A percentile compares a stretch with the other conserved stretches of the same genome.
These are phyloP conservation scores for Paecilomyces sp. DNA, from an alignment of 2,329 filamentous ascomycete genomes.

Conservation along the genomic window DNA sequence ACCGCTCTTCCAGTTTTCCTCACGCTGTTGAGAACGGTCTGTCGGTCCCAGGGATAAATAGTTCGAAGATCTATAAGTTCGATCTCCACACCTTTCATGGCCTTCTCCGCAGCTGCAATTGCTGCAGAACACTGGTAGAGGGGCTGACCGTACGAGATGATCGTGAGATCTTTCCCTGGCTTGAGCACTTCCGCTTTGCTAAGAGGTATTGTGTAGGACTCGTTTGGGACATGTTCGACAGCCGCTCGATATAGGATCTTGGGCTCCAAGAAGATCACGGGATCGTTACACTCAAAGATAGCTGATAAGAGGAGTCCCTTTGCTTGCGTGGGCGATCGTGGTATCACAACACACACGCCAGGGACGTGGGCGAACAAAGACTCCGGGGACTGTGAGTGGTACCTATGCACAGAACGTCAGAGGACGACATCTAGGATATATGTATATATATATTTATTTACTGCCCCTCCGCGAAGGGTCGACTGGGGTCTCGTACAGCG, in stretches of 20 bases:
- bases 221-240: slow-evolving; percentile 81
- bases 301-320: slow-evolving; percentile 76
- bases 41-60: slow-evolving; percentile 85
- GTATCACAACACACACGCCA: slow-evolving; percentile 77
- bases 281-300: slow-evolving; percentile 71
- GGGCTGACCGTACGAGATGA: slow-evolving; percentile 85
- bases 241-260: slow-evolving; percentile 89
- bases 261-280: slow-evolving; percentile 88
- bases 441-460: neutral
- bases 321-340: slow-evolving; percentile 76
- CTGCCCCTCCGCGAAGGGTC: neutral
- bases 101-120: slow-evolving; percentile 67
- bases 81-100: slow-evolving; percentile 61
- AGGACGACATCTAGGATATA: neutral
- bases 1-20: slow-evolving; percentile 79
- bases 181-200: slow-evolving; percentile 81
- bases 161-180: slow-evolving; percentile 69
- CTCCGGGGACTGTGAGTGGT: slow-evolving; percentile 88
- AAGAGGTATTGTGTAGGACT: slow-evolving; percentile 73
- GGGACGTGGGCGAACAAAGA: slow-evolving; percentile 82
- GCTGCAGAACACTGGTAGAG: slow-evolving; percentile 76
- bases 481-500: slow-evolving; percentile 45
- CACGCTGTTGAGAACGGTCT: slow-evolving; percentile 73
- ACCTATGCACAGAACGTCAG: slow-evolving; percentile 24
- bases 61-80: slow-evolving; percentile 86